These are phyloP conservation scores for Schizochytrium sp. DNA, from an alignment of 108 stramenopile species.

Conservation along the genomic window DNA sequence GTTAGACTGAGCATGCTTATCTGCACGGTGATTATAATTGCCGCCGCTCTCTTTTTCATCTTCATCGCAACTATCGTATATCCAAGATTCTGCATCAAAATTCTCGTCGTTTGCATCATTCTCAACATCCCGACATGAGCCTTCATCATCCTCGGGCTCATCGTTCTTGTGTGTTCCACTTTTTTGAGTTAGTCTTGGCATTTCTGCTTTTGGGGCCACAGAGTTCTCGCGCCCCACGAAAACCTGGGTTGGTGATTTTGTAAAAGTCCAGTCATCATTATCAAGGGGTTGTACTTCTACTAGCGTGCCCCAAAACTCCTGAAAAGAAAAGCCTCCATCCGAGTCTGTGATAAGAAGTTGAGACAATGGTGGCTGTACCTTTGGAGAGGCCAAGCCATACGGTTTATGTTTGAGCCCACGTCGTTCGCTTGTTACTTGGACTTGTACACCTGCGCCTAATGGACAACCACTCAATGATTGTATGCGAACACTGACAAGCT, in stretches of 20 bases:
- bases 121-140: not conserved
- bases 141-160: too few species aligned
- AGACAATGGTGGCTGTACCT: not conserved
- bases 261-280: slow-evolving; percentile 13
- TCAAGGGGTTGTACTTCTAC: not conserved
- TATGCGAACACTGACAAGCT: not conserved
- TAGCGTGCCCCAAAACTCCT: slow-evolving; percentile 12
- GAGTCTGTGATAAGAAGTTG: not conserved
- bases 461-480: not conserved
- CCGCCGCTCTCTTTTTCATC: not conserved
- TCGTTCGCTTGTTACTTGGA: not conserved
- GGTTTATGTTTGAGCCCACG: not conserved
- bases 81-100: slow-evolving; percentile 1
- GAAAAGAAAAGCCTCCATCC: not conserved
- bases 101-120: not conserved
- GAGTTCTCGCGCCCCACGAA: not conserved
- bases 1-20: not conserved
- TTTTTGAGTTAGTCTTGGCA: too few species aligned
- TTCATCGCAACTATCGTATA: slow-evolving; percentile 34
- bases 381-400: not conserved
- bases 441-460: slow-evolving; percentile 27
- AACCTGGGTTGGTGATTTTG: not conserved
- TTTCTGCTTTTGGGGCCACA: too few species aligned
- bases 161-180: too few species aligned
- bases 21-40: not conserved